Percentiles rank a stretch among this genome's conserved stretches.
phyloP scores from a whole-genome alignment of 1,284 basidiomycete species.

The Ustilago crameri region DNA sequence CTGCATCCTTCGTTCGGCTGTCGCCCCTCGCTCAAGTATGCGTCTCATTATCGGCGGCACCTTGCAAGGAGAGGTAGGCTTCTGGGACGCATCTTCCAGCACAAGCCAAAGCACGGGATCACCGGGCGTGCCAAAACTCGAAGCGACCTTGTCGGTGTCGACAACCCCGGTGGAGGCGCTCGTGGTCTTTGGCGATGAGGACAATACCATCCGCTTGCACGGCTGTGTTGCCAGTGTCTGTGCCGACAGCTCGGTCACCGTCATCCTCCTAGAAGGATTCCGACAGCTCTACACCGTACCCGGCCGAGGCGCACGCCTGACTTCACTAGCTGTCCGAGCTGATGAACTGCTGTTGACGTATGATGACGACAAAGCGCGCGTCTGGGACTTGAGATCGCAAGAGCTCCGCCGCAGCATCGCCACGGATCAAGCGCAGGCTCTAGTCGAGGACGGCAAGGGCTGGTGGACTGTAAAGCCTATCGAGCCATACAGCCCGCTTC shows the following conservation, averaged over 20 bases:
- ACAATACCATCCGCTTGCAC: conserved; percentile 74
- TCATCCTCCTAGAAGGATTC: conserved; percentile 78
- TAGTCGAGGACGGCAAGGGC: conserved; percentile 72
- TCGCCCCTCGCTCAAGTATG: conserved; percentile 35
- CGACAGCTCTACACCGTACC: conserved; percentile 80
- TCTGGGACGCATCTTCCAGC: conserved; percentile 65
- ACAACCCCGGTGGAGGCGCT: conserved; percentile 75
- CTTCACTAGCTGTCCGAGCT: conserved; percentile 76
- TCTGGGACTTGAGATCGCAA: conserved; percentile 87
- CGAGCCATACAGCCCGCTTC: conserved; percentile 30
- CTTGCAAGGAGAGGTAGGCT: conserved; percentile 51
- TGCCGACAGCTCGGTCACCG: conserved; percentile 81
- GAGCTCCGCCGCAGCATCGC: conserved; percentile 88
- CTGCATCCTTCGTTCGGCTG: conserved; percentile 35
- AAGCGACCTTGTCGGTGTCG: conserved; percentile 79
- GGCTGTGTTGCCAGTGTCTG: conserved; percentile 81
- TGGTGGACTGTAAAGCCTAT: conserved; percentile 44
- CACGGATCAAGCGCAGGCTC: conserved; percentile 79
- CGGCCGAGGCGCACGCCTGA: conserved; percentile 74
- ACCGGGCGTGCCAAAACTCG: conserved; percentile 71
- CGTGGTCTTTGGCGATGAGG: conserved; percentile 72
- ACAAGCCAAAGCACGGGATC: conserved; percentile 1
- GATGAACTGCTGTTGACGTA: conserved; percentile 82
- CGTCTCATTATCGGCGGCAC: conserved; percentile 53
- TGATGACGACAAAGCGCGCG: conserved; percentile 78